A percentile compares a stretch with the other conserved stretches of the same genome.
phyloP scores from a whole-genome alignment of 352 stramenopile genomes.

The Discostella stelligera region DNA sequence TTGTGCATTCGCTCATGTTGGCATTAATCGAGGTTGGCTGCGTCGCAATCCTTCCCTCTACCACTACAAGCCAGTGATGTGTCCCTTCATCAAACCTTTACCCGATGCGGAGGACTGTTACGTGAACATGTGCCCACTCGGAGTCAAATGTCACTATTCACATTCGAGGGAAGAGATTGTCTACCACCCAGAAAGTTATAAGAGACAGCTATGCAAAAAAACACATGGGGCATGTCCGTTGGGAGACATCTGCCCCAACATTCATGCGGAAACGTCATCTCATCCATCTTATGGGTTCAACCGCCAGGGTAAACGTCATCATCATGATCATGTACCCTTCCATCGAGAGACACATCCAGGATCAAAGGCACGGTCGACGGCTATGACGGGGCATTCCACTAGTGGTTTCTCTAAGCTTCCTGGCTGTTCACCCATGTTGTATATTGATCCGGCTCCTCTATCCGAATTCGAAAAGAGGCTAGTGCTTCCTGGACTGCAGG shows the following conservation, averaged over 20 bases:
- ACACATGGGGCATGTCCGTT: constrained; percentile 44
- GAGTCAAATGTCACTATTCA: constrained; percentile 61
- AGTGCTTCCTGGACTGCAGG: constrained; percentile 67
- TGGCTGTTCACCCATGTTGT: constrained; percentile 66
- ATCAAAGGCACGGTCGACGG: constrained; percentile 14
- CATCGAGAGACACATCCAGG: constrained; percentile 6
- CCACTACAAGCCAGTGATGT: constrained; percentile 71
- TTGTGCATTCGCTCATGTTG: constrained; percentile 77
- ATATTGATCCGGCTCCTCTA: constrained; percentile 69
- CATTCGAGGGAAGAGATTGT: constrained; percentile 79
- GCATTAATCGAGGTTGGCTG: constrained; percentile 76
- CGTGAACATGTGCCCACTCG: constrained; percentile 70
- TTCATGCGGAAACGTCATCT: constrained; percentile 41
- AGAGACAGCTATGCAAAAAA: constrained; percentile 58
- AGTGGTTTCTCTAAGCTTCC: constrained; percentile 42
- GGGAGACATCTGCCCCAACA: constrained; percentile 70
- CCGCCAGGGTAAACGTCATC: constrained; percentile 37
- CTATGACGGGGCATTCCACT: background rate
- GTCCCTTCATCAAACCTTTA: constrained; percentile 51
- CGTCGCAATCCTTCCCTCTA: constrained; percentile 63
- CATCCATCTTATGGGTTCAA: constrained; percentile 23
- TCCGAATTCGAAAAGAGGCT: constrained; percentile 73
- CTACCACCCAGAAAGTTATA: constrained; percentile 77
- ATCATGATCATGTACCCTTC: constrained; percentile 23
- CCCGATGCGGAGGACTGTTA: constrained; percentile 47